Percentiles rank a stretch among this genome's conserved stretches.
phyloP scores from a whole-genome alignment of 2,329 filamentous ascomycete species.

The Aphanoascus verrucosus region DNA sequence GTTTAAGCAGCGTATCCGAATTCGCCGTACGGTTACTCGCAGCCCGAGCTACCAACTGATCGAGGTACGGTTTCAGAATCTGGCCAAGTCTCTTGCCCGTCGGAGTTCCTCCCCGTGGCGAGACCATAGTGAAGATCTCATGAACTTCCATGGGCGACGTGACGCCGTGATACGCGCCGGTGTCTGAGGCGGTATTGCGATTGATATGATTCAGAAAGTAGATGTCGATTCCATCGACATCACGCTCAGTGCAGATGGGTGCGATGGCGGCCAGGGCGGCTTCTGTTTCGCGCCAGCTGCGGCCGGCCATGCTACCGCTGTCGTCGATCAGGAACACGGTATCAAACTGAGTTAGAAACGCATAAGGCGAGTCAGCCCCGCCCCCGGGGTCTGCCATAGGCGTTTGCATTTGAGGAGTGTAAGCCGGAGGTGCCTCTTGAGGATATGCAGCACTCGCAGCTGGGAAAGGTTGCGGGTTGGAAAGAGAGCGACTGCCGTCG shows the following conservation, averaged over 20 bases:
- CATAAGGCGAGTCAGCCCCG: conserved; percentile 53
- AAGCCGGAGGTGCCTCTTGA: background rate
- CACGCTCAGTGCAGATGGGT: conserved; percentile 68
- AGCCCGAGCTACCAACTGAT: conserved; percentile 38
- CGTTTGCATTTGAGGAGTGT: background rate
- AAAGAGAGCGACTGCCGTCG: background rate
- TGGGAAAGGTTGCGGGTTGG: background rate
- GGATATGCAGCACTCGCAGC: background rate
- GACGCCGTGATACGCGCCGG: conserved; percentile 55
- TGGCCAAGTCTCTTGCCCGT: conserved; percentile 60
- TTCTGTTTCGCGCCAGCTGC: conserved; percentile 64
- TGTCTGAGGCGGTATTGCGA: conserved; percentile 30
- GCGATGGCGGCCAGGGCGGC: conserved; percentile 62
- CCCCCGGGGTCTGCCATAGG: background rate
- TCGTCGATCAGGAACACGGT: conserved; percentile 89
- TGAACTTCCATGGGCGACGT: conserved; percentile 48
- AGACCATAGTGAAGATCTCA: conserved; percentile 58
- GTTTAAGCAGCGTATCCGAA: conserved; percentile 46
- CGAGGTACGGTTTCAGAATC: conserved; percentile 65
- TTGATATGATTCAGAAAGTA: conserved; percentile 70
- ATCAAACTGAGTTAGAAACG: conserved; percentile 70
- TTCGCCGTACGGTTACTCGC: conserved; percentile 15
- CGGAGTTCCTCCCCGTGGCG: conserved; percentile 57
- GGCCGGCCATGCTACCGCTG: conserved; percentile 71
- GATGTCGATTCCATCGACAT: conserved; percentile 77